Evolutionary conservation across 2,329 filamentous ascomycete genomes (phyloP).

Genomic region (Paradendryphiella salina): DNA sequence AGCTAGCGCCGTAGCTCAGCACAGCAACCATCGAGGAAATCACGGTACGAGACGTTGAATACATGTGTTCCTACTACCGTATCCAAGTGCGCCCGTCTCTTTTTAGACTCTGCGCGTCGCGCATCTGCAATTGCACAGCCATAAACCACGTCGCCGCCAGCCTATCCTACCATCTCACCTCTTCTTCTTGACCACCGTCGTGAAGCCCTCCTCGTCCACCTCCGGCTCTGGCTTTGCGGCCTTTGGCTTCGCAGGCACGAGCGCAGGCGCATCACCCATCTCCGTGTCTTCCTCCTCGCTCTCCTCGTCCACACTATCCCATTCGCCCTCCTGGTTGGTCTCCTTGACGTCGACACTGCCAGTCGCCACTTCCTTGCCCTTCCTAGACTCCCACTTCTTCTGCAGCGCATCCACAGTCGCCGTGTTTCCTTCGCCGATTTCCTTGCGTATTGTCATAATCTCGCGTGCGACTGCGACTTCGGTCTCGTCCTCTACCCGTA

Average conservation of each 20-base stretch:
- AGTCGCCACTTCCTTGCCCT: slow-evolving; percentile 60
- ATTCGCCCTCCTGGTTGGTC: slow-evolving; percentile 55
- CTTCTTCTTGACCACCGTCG: slow-evolving; percentile 49
- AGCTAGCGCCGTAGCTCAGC: slow-evolving; percentile 15
- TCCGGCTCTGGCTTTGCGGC: slow-evolving; percentile 40
- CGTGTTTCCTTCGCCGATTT: slow-evolving; percentile 68
- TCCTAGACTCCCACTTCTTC: slow-evolving; percentile 63
- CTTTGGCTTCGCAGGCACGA: slow-evolving; percentile 42
- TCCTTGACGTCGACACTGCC: slow-evolving; percentile 56
- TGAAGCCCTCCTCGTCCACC: slow-evolving; percentile 50
- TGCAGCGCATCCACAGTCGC: slow-evolving; percentile 67
- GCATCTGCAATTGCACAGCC: too few species aligned
- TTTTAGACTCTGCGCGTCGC: too few species aligned
- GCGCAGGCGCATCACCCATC: slow-evolving; percentile 45
- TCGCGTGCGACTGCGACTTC: slow-evolving; percentile 71
- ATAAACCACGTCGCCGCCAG: background rate
- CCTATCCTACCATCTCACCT: slow-evolving; percentile 24
- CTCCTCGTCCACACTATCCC: slow-evolving; percentile 56
- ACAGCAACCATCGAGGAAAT: background rate
- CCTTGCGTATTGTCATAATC: slow-evolving; percentile 68
- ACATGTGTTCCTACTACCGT: too few species aligned
- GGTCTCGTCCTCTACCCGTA: slow-evolving; percentile 87
- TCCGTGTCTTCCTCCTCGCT: slow-evolving; percentile 50
- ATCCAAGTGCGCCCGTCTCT: too few species aligned
- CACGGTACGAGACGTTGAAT: background rate